Percentiles rank a stretch among this genome's conserved stretches.
Conservation (phyloP, 2,329 filamentous ascomycete species). For the Cyphellophora europaea region DNA sequence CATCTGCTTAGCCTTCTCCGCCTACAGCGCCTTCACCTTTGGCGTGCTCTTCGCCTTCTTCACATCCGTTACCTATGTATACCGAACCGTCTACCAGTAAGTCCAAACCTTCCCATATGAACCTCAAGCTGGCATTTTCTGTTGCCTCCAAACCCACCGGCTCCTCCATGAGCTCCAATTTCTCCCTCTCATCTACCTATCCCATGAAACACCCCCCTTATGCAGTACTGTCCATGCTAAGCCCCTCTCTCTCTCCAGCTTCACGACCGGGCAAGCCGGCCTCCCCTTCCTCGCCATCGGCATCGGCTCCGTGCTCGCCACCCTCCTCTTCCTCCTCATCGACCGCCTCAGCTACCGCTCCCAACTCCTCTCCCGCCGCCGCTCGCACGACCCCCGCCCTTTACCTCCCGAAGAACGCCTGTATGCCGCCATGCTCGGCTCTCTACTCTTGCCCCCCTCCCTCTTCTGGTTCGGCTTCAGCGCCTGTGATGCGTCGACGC, state of each 20-base stretch:
- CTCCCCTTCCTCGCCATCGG: slow-evolving; percentile 79
- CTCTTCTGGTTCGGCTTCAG: slow-evolving; percentile 43
- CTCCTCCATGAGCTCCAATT: too few relatives aligned
- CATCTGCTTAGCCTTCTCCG: slow-evolving; percentile 57
- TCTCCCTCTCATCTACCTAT: slow-evolving; percentile 75
- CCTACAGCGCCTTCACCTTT: slow-evolving; percentile 70
- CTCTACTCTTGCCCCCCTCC: slow-evolving; percentile 35
- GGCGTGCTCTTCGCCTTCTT: slow-evolving; percentile 76
- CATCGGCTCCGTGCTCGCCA: slow-evolving; percentile 52
- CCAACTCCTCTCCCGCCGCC: slow-evolving; percentile 5
- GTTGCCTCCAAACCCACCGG: too few relatives aligned
- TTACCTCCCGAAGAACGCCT: slow-evolving; percentile 41
- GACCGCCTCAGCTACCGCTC: slow-evolving; percentile 16
- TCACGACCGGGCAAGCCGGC: slow-evolving; percentile 57
- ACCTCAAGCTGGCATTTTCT: too few relatives aligned
- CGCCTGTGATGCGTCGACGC: slow-evolving; percentile 27
- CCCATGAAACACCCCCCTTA: too few relatives aligned
- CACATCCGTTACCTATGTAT: slow-evolving; percentile 43
- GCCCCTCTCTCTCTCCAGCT: slow-evolving; percentile 64
- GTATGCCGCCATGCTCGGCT: slow-evolving; percentile 39
- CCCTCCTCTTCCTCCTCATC: slow-evolving; percentile 14
- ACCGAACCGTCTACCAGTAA: neutral
- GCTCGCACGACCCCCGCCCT: slow-evolving; percentile 7
- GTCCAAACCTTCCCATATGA: too few relatives aligned
- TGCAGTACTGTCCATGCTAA: too few relatives aligned